Base-by-base conservation (phyloP, 2,329 filamentous ascomycete species). In the Zymoseptoria tritici region DNA sequence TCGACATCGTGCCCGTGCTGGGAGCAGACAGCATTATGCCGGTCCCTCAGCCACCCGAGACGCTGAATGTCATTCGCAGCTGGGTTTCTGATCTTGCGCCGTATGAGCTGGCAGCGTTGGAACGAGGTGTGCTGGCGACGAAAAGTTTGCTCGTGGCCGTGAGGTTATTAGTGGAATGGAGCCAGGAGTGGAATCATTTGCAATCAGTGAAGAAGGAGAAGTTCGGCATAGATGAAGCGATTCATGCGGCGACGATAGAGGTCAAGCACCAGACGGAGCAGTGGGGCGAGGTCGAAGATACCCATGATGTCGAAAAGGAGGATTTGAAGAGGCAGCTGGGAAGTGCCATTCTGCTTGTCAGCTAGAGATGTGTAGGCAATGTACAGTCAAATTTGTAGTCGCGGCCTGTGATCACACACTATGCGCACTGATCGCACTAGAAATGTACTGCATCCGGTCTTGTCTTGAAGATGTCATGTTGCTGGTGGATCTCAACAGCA, bases 211-310 rank as follows among this genome's bases (percentile, higher is more conserved):
- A 68, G 68, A 68, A 68, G 57, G 68, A 64, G 54, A 74, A 73
- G 58, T 97, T 95, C 71, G 89, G 90, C 0, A 86, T 95, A 11
- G 89, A 96, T 69, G 86, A 96, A 72, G 93, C 92, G 0, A 86
- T 90, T 0, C 80, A 82, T 68, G 87, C 88, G 13, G 86, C 88
- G 5, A 96, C 84, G 68, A 74, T 95, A 50, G 94, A 99, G 78
- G 90, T 96, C 16, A 81, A 85, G 64, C 97, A 91, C 87, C 94
- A 99, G 81, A 95, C 87, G 0, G 79, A 83, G 26, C 86, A 89
- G 75, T 97, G 94, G 93, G 94, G 94, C 8, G 92, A 96, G 79
- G 94, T 99, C 0, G 94, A 99, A 74, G 92, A 99, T 75, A 96
- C 92, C 26, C 94, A 99, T 76, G 94, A 99, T 79, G 94, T 99